Evolutionary conservation across 306 rosid species (phyloP), one percentile per base, ranked within the genome.

Genomic region (Sicyos baderoa): DNA sequence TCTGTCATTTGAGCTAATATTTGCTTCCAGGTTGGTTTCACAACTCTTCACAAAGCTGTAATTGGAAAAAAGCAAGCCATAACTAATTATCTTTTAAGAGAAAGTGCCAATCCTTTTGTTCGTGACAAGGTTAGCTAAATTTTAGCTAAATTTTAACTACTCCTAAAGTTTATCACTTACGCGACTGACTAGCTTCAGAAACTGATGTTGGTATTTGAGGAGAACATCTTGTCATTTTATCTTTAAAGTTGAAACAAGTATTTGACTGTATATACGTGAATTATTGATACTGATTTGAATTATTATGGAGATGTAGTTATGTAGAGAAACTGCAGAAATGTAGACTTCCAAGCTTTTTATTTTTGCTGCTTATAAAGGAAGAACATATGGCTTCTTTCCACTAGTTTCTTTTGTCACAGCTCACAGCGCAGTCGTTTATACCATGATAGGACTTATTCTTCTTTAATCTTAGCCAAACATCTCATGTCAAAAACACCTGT

Each of bases 31-130:
- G 80, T 85, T 82, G 99, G 91, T 85, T 84, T 86, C 84, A 81
- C 88, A 54, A 91, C 94, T 64, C 88, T 93, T 47, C 89, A 86
- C 85, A 93, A 81, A 79, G 96, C 89, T 9, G 81, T 93, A 63
- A 56, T 90, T 77, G 91, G 94, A 3, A 93, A 88, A 84, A 86
- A 86, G 84, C 94, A 84, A 78, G 94, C 94, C 61, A 79, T 88
- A 74, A 85, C 74, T n/a, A 90, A 88, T 80, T 78, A 82, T 85
- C 96, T 90, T 73, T 79, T 93, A 73, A 80, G 89, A 77, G 91
- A 90, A 75, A 81, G 90, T 13, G 97, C 96, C 22, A 90, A 93
- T 80, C 97, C 99, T 42, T 84, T 84, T 79, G 80, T 85, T 79
- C 75, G 54, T 55, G 99, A 90, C 79, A 85, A 82, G 54, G 98